These are phyloP conservation scores for Pichia sp. DNA, from an alignment of 1,139 yeast species.

Conservation along the genomic window DNA sequence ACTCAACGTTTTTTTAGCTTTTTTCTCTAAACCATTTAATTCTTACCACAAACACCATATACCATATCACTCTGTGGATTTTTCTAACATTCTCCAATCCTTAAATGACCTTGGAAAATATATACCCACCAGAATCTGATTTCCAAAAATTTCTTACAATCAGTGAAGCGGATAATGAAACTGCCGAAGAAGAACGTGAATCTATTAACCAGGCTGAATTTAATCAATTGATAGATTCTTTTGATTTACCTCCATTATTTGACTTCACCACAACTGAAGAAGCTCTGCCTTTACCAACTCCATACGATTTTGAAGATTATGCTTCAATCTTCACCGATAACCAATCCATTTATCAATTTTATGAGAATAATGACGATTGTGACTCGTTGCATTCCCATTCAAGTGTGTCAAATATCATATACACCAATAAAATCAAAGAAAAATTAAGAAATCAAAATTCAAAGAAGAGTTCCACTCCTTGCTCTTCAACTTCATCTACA, in stretches of 20 bases:
- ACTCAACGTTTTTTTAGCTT: no score
- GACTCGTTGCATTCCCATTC: slow-evolving; percentile 7
- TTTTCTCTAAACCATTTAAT: no score
- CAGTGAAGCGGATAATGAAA: neutral
- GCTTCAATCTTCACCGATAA: neutral
- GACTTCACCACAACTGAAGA: neutral
- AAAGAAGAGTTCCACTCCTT: no score
- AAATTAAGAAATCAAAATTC: slow-evolving; percentile 4
- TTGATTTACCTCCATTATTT: neutral
- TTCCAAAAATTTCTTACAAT: neutral
- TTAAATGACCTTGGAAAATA: neutral
- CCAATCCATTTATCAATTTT: slow-evolving; percentile 1
- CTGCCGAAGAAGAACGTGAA: neutral
- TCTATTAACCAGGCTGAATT: neutral
- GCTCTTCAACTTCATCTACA: no score
- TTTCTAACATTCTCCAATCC: no score
- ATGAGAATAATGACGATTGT: slow-evolving; percentile 1
- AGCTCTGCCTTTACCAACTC: neutral
- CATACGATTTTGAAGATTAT: neutral
- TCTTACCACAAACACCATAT: no score
- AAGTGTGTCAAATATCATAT: slow-evolving; percentile 9
- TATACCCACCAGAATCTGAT: neutral
- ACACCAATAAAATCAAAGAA: slow-evolving; percentile 9
- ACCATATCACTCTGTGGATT: no score
- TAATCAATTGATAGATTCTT: neutral